Conservation (phyloP, 495 filamentous ascomycete species). For the Acidiella bohemica region DNA sequence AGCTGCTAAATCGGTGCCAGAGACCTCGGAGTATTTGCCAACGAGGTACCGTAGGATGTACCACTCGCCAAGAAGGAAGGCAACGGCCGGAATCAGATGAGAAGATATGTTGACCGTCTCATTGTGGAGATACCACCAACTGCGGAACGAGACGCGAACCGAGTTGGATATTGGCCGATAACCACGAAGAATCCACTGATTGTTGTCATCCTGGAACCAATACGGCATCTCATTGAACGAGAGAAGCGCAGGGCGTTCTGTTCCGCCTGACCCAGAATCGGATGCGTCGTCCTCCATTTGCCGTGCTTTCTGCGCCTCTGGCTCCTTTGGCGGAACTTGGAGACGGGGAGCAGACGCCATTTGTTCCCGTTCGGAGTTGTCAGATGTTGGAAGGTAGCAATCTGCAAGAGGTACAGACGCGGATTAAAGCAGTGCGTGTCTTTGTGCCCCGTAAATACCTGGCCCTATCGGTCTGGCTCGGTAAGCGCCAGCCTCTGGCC, state of each 20-base stretch:
- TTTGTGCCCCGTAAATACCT: too few species aligned
- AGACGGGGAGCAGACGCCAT: background rate
- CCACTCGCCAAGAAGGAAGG: slow-evolving; percentile 16
- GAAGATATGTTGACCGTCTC: slow-evolving; percentile 30
- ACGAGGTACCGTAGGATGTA: slow-evolving; percentile 21
- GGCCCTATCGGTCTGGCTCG: too few species aligned
- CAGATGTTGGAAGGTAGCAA: too few species aligned
- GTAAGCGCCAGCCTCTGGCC: too few species aligned
- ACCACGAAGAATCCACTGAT: slow-evolving; percentile 23
- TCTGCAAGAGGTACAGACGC: too few species aligned
- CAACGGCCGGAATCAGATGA: slow-evolving; percentile 23
- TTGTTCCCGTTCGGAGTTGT: too few species aligned
- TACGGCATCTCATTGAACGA: slow-evolving; percentile 26
- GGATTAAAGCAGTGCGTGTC: too few species aligned
- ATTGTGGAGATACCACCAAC: slow-evolving; percentile 28
- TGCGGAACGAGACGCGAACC: slow-evolving; percentile 23
- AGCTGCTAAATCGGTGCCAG: slow-evolving; percentile 19
- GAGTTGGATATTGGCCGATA: slow-evolving; percentile 28
- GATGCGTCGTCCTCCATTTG: background rate
- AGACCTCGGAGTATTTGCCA: slow-evolving; percentile 18
- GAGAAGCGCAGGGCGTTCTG: slow-evolving; percentile 22
- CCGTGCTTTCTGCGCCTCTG: background rate
- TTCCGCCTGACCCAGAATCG: slow-evolving; percentile 10
- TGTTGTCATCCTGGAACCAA: slow-evolving; percentile 24
- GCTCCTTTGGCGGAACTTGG: background rate